A percentile compares a stretch with the other conserved stretches of the same genome.
These are phyloP conservation scores for Mycena capillaripes DNA, from an alignment of 768 basidiomycete species.

Conservation along the genomic window DNA sequence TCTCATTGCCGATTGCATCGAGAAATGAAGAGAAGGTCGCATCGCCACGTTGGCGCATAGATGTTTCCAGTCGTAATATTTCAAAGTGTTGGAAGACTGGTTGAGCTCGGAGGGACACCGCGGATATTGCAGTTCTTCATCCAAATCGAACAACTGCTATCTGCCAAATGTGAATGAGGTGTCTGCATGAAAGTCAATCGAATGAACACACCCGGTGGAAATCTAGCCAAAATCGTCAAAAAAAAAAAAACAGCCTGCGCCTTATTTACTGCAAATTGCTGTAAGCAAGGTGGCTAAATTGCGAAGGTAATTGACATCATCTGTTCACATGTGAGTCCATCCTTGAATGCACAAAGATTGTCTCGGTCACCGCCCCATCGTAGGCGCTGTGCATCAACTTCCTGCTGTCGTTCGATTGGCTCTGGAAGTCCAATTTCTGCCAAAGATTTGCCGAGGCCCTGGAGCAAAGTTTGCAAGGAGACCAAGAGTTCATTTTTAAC, in stretches of 20 bases:
- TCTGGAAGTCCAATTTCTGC: neutral
- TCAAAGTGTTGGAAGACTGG: neutral
- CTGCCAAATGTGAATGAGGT: neutral
- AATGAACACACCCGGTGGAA: neutral
- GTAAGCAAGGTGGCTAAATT: too few species aligned
- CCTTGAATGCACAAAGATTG: neutral
- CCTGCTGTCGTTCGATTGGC: neutral
- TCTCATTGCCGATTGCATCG: neutral
- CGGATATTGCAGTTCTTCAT: neutral
- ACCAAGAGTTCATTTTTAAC: neutral
- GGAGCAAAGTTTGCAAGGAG: neutral
- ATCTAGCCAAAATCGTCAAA: too few species aligned
- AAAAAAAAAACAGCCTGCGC: too few species aligned
- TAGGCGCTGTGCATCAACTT: neutral
- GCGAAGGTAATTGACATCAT: too few species aligned
- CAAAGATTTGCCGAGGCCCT: neutral
- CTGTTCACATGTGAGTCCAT: too few species aligned
- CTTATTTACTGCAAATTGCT: too few species aligned
- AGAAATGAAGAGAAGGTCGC: neutral
- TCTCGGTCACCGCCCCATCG: neutral
- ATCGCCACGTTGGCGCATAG: neutral
- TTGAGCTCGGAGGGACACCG: neutral
- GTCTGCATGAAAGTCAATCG: neutral
- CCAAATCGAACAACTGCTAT: neutral
- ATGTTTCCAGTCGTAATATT: neutral